phyloP scores from a whole-genome alignment of 1,284 basidiomycete genomes.

The Ustilago sp. region DNA sequence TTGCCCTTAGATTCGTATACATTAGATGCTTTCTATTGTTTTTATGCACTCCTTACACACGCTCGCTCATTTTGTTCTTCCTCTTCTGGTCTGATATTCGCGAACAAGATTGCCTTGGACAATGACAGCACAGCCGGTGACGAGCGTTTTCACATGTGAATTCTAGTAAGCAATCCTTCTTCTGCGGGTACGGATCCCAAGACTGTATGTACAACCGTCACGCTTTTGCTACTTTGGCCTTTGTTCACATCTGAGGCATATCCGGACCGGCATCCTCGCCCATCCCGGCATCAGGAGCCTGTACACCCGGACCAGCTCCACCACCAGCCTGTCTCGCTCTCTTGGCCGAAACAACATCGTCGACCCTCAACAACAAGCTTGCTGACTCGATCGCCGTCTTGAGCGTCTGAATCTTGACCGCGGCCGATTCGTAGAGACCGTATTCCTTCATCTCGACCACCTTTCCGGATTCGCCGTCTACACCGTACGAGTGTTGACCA shows the following conservation, averaged over 20 bases:
- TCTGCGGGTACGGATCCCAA: too few relatives aligned
- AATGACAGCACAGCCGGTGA: too few relatives aligned
- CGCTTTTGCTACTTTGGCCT: too few relatives aligned
- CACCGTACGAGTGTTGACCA: slow-evolving; percentile 89
- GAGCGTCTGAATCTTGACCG: slow-evolving; percentile 96
- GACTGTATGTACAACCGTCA: too few relatives aligned
- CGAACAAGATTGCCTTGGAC: too few relatives aligned
- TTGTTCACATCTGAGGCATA: slow-evolving; percentile 51
- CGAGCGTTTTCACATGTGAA: too few relatives aligned
- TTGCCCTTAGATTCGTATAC: neutral
- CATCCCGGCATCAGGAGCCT: slow-evolving; percentile 46
- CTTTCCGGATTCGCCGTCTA: slow-evolving; percentile 94
- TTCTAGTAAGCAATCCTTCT: too few relatives aligned
- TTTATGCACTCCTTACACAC: too few relatives aligned
- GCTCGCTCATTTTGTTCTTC: too few relatives aligned
- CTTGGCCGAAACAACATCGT: slow-evolving; percentile 90
- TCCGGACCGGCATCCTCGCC: slow-evolving; percentile 43
- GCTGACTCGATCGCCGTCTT: slow-evolving; percentile 98
- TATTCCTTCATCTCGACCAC: slow-evolving; percentile 95
- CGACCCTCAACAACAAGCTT: slow-evolving; percentile 89
- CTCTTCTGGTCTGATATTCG: too few relatives aligned
- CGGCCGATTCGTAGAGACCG: slow-evolving; percentile 92
- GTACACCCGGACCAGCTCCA: slow-evolving; percentile 39
- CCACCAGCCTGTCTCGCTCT: slow-evolving; percentile 43
- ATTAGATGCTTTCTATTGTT: too few relatives aligned